phyloP scores from a whole-genome alignment of 768 basidiomycete species.

The Rhizopogon vesiculosus region DNA sequence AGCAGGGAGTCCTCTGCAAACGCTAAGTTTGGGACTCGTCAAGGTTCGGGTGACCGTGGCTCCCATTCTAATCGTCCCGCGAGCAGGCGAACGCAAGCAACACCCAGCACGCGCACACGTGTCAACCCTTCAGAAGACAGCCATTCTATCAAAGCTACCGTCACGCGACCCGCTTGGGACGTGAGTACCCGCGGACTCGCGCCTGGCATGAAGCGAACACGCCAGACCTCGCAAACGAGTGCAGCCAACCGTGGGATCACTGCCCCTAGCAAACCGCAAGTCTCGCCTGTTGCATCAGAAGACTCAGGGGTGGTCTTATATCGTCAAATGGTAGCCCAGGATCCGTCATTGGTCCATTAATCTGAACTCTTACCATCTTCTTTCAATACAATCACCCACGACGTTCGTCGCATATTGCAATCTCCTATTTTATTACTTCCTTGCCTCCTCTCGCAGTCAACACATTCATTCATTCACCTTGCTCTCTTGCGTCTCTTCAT shows the following conservation, averaged over 20 bases:
- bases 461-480: slow-evolving; percentile 19
- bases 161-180: slow-evolving; percentile 74
- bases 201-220: slow-evolving; percentile 48
- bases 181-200: slow-evolving; percentile 44
- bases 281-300: slow-evolving; percentile 63
- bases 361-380: slow-evolving; percentile 2
- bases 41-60: slow-evolving; percentile 57
- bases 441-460: slow-evolving; percentile 19
- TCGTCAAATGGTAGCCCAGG: slow-evolving; percentile 74
- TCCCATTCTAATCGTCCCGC: slow-evolving; percentile 46
- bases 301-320: slow-evolving; percentile 85
- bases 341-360: slow-evolving; percentile 55
- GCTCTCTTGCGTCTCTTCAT: slow-evolving; percentile 7
- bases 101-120: slow-evolving; percentile 37
- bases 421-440: slow-evolving; percentile 18
- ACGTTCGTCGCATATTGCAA: slow-evolving; percentile 21
- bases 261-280: slow-evolving; percentile 35
- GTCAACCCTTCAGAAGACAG: slow-evolving; percentile 58
- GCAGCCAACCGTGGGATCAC: slow-evolving; percentile 42
- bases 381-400: slow-evolving; percentile 14
- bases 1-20: slow-evolving; percentile 82
- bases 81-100: slow-evolving; percentile 54
- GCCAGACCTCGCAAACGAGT: slow-evolving; percentile 73
- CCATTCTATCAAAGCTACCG: slow-evolving; percentile 64
- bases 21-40: slow-evolving; percentile 87